phyloP scores from a whole-genome alignment of 75 land plant species.

The Selaginella moellendorffii region DNA sequence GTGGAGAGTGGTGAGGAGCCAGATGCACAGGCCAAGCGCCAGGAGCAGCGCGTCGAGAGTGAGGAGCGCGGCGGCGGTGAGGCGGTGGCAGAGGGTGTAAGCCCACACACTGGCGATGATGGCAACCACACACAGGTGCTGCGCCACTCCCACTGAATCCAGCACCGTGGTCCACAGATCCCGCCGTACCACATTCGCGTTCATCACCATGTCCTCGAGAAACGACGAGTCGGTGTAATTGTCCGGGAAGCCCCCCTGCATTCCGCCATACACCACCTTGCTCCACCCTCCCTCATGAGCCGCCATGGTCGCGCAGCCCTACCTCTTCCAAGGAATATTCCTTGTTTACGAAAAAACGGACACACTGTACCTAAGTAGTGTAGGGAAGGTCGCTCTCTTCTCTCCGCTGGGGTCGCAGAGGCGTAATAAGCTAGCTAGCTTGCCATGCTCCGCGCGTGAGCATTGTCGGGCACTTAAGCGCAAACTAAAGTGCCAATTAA shows the following conservation, averaged over 20 bases:
- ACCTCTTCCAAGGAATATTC: too few relatives aligned
- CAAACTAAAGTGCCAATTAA: too few relatives aligned
- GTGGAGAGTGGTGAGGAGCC: conserved; percentile 37
- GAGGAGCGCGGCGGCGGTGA: conserved; percentile 50
- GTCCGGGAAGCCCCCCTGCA: conserved; percentile 82
- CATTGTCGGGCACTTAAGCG: too few relatives aligned
- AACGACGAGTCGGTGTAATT: conserved; percentile 85
- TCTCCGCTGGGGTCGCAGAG: too few relatives aligned
- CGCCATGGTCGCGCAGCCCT: too few relatives aligned
- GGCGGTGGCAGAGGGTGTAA: conserved; percentile 39
- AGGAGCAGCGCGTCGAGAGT: conserved; percentile 48
- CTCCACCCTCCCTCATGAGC: too few relatives aligned
- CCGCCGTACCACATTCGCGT: conserved; percentile 78
- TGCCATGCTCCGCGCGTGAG: too few relatives aligned
- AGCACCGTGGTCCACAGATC: conserved; percentile 50
- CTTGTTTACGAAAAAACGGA: too few relatives aligned
- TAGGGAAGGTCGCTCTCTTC: too few relatives aligned
- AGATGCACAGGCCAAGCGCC: conserved; percentile 42
- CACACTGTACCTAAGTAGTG: too few relatives aligned
- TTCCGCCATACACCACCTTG: conserved; percentile 90
- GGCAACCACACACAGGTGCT: conserved; percentile 69
- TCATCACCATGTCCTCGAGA: conserved; percentile 79
- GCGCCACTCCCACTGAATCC: conserved; percentile 71
- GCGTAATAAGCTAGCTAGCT: too few relatives aligned
- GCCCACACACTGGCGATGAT: conserved; percentile 68